Conservation (phyloP, 2,329 filamentous ascomycete genomes). For the Malbranchea zuffiana region DNA sequence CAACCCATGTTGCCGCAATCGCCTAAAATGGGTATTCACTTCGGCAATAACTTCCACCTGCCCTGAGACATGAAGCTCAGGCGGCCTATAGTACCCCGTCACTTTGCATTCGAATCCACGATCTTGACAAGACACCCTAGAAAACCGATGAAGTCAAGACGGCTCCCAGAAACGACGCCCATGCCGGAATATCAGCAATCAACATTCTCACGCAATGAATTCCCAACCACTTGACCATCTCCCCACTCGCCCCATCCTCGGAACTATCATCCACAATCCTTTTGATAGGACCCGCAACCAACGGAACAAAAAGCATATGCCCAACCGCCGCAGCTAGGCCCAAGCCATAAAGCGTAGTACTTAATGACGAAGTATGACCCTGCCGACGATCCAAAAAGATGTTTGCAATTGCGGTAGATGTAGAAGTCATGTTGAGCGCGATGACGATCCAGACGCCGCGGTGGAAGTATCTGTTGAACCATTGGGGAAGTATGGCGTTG, state of each 20-base stretch:
- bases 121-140: no score
- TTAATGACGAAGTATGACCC: constrained; percentile 5
- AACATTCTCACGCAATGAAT: constrained; percentile 13
- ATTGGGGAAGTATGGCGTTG: constrained; percentile 32
- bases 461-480: constrained; percentile 36
- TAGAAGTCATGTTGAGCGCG: constrained; percentile 11
- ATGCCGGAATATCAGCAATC: constrained; percentile 13
- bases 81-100: no score
- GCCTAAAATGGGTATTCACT: no score
- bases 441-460: constrained; percentile 20
- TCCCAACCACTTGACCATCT: constrained; percentile 13
- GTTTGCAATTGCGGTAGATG: constrained; percentile 11
- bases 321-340: constrained; percentile 11
- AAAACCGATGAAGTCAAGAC: constrained; percentile 5
- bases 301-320: constrained; percentile 15
- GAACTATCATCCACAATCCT: constrained; percentile 11
- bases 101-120: no score
- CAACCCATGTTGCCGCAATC: no score
- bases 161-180: constrained; percentile 12
- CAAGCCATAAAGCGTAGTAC: constrained; percentile 12
- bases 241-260: constrained; percentile 5
- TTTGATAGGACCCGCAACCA: constrained; percentile 11
- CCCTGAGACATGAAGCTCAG: no score
- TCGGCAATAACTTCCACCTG: no score
- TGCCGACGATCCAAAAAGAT: constrained; percentile 3